These are phyloP conservation scores for Magnolia officinalis DNA, from an alignment of 164 flowering plant species.

Conservation along the genomic window DNA sequence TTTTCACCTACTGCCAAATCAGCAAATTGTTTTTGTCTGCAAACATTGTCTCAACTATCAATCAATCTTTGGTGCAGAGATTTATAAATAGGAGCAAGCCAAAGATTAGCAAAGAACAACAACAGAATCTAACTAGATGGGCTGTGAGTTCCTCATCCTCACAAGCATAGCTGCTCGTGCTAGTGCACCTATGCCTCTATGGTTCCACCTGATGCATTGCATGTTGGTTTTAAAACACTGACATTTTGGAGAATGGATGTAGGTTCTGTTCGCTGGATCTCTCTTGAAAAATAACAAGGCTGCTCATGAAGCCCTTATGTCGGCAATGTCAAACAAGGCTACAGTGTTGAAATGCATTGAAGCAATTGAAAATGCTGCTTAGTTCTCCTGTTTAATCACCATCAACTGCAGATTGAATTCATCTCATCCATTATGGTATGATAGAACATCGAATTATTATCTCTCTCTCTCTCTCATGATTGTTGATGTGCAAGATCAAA, in stretches of 20 bases:
- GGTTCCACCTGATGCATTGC: conserved; percentile 1
- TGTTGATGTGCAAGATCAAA: too few species aligned
- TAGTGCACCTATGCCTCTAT: background rate
- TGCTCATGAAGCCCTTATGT: conserved; percentile 63
- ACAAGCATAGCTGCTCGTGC: background rate
- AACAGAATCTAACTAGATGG: conserved; percentile 97
- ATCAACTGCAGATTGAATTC: background rate
- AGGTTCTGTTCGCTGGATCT: conserved; percentile 79
- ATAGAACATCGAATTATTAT: too few species aligned
- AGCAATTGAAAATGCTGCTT: conserved; percentile 65
- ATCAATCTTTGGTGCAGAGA: conserved; percentile 40
- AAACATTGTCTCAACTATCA: background rate
- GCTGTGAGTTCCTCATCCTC: conserved; percentile 57
- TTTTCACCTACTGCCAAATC: conserved; percentile 1
- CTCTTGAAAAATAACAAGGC: conserved; percentile 67
- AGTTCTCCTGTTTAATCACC: background rate
- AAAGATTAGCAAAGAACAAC: conserved; percentile 76
- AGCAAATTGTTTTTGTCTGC: background rate
- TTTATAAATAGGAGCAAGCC: conserved; percentile 89
- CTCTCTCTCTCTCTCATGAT: too few species aligned
- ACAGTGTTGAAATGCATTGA: conserved; percentile 77
- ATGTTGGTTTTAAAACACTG: background rate
- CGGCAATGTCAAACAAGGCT: conserved; percentile 72
- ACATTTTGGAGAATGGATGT: conserved; percentile 19
- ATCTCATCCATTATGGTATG: too few species aligned